Evolutionary conservation across 2,329 filamentous ascomycete genomes (phyloP), one percentile per base, ranked within the genome.

Genomic region (Ascomycota sp.): DNA sequence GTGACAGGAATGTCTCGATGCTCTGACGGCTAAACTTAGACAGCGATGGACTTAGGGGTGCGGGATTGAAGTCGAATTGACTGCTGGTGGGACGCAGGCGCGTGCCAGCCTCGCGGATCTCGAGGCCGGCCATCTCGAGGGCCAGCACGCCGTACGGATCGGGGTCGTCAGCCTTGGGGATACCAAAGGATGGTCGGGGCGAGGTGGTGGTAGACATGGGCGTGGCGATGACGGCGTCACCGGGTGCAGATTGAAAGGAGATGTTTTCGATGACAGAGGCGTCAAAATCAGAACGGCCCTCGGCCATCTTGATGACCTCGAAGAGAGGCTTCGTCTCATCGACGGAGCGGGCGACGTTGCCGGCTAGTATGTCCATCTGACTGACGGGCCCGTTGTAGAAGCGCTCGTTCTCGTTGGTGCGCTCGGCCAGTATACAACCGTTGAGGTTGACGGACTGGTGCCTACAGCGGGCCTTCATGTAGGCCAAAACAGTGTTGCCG

Each of bases 91-190:
- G 81, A 32, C 81, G 63, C 31, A 69, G 61, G 6, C 43, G 44
- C 29, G 72, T 69, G 22, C 82, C 83, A n/a, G 85, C 85, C 55
- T 94, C 85, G 30, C 79, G 69, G 39, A 95, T 89, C 41, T 86
- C 80, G 32, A 94, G 58, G 3, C 86, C 86, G 35, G 83, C 79
- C 57, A 82, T 75, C 46, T 93, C 82, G n/a, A 95, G 56, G 7
- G 86, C 85, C 38, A 85, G 66, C 19, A 94, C 78, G 17, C 86
- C 86, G 45, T 80, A 95, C 1, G 86, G 86, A 47, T 95, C 86
- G 0, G 85, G 83, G 41, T 95, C 86, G 32, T 83, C 71, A 4
- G 59, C 54, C 37, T 75, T 72, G 1, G 82, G 83, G 11, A 93
- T 60, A 2, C 85, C 85, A 53, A 94, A 93, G 2, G 57, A 55